Evolutionary conservation across 2,329 filamentous ascomycete species (phyloP).

Genomic region (Mycocentrospora acerina): DNA sequence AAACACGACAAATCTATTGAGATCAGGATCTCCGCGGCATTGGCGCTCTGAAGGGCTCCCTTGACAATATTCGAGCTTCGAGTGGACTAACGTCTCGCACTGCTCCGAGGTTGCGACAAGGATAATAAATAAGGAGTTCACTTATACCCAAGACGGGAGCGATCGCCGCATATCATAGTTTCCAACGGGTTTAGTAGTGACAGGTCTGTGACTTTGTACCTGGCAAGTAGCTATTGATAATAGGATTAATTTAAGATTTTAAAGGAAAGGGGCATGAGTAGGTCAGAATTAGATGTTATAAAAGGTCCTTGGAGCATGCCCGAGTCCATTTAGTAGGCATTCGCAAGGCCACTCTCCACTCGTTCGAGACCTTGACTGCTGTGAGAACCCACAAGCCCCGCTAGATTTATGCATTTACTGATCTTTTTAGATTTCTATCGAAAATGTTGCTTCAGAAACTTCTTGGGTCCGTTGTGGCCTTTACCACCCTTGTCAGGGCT

Average conservation of each 20-base stretch:
- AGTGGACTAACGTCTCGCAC: slow-evolving; percentile 9
- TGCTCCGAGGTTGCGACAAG: too few species aligned
- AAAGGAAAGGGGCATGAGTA: slow-evolving; percentile 4
- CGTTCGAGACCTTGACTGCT: slow-evolving; percentile 3
- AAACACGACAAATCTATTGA: not conserved
- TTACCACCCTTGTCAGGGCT: slow-evolving; percentile 24
- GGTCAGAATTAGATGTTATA: slow-evolving; percentile 6
- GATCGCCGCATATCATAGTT: slow-evolving; percentile 6
- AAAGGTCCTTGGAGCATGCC: slow-evolving; percentile 4
- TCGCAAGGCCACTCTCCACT: slow-evolving; percentile 1
- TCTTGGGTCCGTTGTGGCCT: slow-evolving; percentile 19
- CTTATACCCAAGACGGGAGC: slow-evolving; percentile 3
- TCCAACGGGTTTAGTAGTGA: not conserved
- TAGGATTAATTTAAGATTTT: slow-evolving; percentile 2
- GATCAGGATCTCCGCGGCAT: slow-evolving; percentile 5
- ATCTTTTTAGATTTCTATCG: slow-evolving; percentile 10
- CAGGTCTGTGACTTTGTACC: slow-evolving; percentile 2
- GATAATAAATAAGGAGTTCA: slow-evolving; percentile 8
- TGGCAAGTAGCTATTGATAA: slow-evolving; percentile 6
- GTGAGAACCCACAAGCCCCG: not conserved
- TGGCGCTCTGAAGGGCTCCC: slow-evolving; percentile 7
- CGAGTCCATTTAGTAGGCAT: slow-evolving; percentile 5
- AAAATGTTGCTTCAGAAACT: slow-evolving; percentile 27
- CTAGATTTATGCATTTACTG: slow-evolving; percentile 4
- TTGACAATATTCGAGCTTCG: not conserved